Conservation (phyloP, 2,329 filamentous ascomycete species). For the Epichloe festucae region DNA sequence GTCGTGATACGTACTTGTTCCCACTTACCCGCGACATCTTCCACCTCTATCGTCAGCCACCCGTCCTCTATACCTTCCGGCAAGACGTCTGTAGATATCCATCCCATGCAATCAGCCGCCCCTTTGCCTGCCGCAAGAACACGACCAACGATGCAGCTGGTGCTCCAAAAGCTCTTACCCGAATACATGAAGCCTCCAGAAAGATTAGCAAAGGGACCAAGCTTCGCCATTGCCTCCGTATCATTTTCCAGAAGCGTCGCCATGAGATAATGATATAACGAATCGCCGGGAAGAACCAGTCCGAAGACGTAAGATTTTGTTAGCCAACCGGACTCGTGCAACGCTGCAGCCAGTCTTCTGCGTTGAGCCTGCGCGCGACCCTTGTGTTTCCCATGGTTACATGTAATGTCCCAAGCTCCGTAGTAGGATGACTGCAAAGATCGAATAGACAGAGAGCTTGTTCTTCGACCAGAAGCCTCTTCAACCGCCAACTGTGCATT, state of each 20-base stretch:
- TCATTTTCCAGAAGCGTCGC: conserved; percentile 53
- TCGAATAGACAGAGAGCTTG: conserved; percentile 21
- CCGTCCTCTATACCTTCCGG: conserved; percentile 39
- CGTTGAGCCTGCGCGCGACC: conserved; percentile 28
- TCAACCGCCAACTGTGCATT: conserved; percentile 31
- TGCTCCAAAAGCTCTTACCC: conserved; percentile 57
- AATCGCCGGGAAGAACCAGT: conserved; percentile 50
- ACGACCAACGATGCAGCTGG: conserved; percentile 49
- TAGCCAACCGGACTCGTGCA: conserved; percentile 51
- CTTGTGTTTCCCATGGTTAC: conserved; percentile 17
- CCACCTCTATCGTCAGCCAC: conserved; percentile 46
- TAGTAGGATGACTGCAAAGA: conserved; percentile 34
- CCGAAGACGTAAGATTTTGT: conserved; percentile 56
- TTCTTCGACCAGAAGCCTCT: conserved; percentile 20
- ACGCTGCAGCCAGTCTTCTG: conserved; percentile 41
- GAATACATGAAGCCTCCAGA: conserved; percentile 52
- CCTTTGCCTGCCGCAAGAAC: conserved; percentile 50
- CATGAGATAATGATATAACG: conserved; percentile 50
- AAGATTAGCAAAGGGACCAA: conserved; percentile 49
- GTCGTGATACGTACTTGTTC: not conserved
- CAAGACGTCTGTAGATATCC: conserved; percentile 49
- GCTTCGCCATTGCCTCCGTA: conserved; percentile 39
- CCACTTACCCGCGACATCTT: conserved; percentile 36
- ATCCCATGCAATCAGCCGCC: conserved; percentile 53
- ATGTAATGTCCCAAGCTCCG: conserved; percentile 25